phyloP scores from a whole-genome alignment of 495 filamentous ascomycete species.

The Penicillium pancosmium region DNA sequence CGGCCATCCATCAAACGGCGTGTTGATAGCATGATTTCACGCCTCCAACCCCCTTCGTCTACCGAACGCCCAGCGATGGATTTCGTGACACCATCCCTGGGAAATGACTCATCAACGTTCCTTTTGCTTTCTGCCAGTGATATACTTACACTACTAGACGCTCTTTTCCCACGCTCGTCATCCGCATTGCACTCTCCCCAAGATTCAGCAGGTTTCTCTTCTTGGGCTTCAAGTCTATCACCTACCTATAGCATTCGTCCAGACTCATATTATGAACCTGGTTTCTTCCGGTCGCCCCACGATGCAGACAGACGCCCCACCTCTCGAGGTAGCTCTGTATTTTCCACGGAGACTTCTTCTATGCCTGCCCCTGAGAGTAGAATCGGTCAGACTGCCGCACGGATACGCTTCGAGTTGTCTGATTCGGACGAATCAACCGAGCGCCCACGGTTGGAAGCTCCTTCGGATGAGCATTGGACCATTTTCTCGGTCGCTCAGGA shows the following conservation, averaged over 20 bases:
- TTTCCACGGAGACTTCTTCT: slow-evolving; percentile 35
- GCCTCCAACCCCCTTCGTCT: slow-evolving; percentile 46
- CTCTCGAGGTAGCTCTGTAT: slow-evolving; percentile 27
- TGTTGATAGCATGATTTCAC: slow-evolving; percentile 73
- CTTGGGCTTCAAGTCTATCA: slow-evolving; percentile 17
- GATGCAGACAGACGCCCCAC: slow-evolving; percentile 20
- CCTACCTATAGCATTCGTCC: slow-evolving; percentile 11
- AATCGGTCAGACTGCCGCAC: slow-evolving; percentile 38
- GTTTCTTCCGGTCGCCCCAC: slow-evolving; percentile 30
- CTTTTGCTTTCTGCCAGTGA: slow-evolving; percentile 46
- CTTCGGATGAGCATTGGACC: slow-evolving; percentile 47
- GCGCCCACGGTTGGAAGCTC: slow-evolving; percentile 39
- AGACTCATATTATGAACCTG: slow-evolving; percentile 28
- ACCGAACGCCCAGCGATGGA: slow-evolving; percentile 4
- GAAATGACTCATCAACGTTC: slow-evolving; percentile 35
- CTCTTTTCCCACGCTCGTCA: slow-evolving; percentile 40
- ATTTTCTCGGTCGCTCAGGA: slow-evolving; percentile 76
- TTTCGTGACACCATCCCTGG: slow-evolving; percentile 8
- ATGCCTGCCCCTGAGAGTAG: slow-evolving; percentile 27
- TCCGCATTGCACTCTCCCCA: slow-evolving; percentile 32
- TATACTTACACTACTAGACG: slow-evolving; percentile 43
- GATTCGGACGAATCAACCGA: slow-evolving; percentile 40
- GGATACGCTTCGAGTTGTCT: slow-evolving; percentile 49
- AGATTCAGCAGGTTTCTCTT: slow-evolving; percentile 17
- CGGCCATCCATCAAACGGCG: slow-evolving; percentile 66